Conservation (phyloP, 1,284 basidiomycete genomes). For the Fomitopsis pinicola region DNA sequence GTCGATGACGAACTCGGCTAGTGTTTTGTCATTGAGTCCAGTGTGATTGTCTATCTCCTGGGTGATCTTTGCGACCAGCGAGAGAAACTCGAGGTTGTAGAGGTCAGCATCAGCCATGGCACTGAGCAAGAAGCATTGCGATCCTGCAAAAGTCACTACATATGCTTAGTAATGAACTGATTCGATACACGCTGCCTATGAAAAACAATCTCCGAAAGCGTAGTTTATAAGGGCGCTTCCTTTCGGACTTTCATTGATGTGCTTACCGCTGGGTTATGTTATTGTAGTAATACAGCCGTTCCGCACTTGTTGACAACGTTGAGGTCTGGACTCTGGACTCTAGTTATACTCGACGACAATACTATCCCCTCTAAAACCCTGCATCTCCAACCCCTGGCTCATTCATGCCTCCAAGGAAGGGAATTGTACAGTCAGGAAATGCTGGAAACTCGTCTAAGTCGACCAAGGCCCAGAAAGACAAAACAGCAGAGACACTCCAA, state of each 20-base stretch:
- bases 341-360: no score
- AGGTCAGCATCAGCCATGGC: constrained; percentile 72
- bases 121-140: constrained; percentile 8
- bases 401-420: constrained; percentile 66
- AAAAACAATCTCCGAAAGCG: no score
- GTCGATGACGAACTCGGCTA: constrained; percentile 78
- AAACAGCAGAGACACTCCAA: constrained; percentile 8
- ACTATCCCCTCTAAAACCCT: neutral
- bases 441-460: constrained; percentile 78
- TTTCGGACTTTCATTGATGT: no score
- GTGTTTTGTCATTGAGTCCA: neutral
- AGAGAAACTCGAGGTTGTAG: constrained; percentile 88
- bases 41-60: constrained; percentile 89
- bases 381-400: neutral
- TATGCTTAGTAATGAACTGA: no score
- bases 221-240: no score
- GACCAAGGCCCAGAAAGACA: constrained; percentile 22
- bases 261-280: no score
- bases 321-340: no score
- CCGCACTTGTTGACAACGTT: no score
- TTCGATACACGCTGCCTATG: no score
- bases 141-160: neutral
- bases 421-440: constrained; percentile 83
- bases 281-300: no score
- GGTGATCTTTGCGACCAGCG: constrained; percentile 83